Evolutionary conservation across 2,329 filamentous ascomycete genomes (phyloP), one percentile per base, ranked within the genome.

Genomic region (Hypoxylon sp.): DNA sequence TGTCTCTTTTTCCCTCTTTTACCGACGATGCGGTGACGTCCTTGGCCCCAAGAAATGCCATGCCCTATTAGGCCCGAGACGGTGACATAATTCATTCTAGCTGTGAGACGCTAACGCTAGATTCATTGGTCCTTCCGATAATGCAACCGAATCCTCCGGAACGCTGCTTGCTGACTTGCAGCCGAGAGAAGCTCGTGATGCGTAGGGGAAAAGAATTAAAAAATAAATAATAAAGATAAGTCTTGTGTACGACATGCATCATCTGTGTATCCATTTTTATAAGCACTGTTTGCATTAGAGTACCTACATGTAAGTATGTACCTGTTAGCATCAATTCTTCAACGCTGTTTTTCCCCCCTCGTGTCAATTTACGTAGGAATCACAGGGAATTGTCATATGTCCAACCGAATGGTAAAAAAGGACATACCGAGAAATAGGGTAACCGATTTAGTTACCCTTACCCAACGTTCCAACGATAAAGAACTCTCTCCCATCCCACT

Each of bases 11-110:
- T 51, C 30, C 14, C 10, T 59, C 32, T 66, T 67, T 65, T 71
- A 67, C 67, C 69, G 67, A 67, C 67, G 55, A 65, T 67, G 69
- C 63, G 69, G 67, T 71, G 69, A 69, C 64, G 63, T 63, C 36
- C n/a, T n/a, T n/a, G n/a, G n/a, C n/a, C 67, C 64, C 48, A 63
- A 52, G 52, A 65, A 63, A 63, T 66, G 58, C 64, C 65, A 62
- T 63, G 58, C 52, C 67, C 21, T 65, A 71, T 71, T 64, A 69
- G 67, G 52, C 23, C 61, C 56, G 51, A 62, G 59, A 60, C 21
- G 61, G 67, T 70, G 69, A 72, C 67, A 72, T 72, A 70, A 72
- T 70, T 56, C 36, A 51, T 65, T 48, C 56, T 51, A 25, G 52
- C 43, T 68, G 65, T 66, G 13, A 66, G 51, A 70, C 59, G 56